These are phyloP conservation scores for Alternaria sp. DNA, from an alignment of 2,329 filamentous ascomycete species.

Conservation along the genomic window DNA sequence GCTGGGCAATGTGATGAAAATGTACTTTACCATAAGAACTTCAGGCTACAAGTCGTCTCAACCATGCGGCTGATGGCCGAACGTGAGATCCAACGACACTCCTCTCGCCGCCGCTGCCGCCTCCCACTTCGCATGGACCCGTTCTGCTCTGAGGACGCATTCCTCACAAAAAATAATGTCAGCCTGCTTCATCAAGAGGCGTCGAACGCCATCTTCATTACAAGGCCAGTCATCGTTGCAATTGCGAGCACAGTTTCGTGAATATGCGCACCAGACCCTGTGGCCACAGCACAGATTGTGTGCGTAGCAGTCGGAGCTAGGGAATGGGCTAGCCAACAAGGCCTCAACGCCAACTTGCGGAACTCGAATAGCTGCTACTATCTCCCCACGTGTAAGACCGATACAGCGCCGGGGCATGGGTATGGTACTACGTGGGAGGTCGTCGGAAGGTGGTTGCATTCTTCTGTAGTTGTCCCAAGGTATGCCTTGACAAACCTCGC, in stretches of 20 bases:
- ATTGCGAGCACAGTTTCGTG: conserved; percentile 22
- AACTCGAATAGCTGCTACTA: conserved; percentile 7
- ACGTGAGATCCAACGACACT: not conserved
- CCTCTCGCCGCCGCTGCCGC: not conserved
- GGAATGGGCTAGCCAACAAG: conserved; percentile 11
- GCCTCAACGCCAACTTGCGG: not conserved
- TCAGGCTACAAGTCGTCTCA: not conserved
- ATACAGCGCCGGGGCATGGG: conserved; percentile 14
- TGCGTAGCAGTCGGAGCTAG: not conserved
- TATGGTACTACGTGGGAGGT: not conserved
- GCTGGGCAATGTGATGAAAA: not conserved
- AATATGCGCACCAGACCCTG: conserved; percentile 13
- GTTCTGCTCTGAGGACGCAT: conserved; percentile 20
- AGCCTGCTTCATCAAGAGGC: not conserved
- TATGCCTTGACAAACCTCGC: conserved; percentile 26
- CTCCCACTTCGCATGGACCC: conserved; percentile 20
- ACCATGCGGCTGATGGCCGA: not conserved
- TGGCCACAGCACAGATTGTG: conserved; percentile 28
- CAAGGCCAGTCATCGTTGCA: conserved; percentile 7
- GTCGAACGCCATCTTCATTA: not conserved
- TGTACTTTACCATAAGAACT: not conserved
- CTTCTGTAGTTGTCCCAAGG: conserved; percentile 21
- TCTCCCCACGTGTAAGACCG: conserved; percentile 15
- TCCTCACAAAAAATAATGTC: conserved; percentile 25
- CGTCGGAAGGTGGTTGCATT: conserved; percentile 1